Evolutionary conservation across 2,329 filamentous ascomycete species (phyloP).

Genomic region (Fragosphaeria purpurea): DNA sequence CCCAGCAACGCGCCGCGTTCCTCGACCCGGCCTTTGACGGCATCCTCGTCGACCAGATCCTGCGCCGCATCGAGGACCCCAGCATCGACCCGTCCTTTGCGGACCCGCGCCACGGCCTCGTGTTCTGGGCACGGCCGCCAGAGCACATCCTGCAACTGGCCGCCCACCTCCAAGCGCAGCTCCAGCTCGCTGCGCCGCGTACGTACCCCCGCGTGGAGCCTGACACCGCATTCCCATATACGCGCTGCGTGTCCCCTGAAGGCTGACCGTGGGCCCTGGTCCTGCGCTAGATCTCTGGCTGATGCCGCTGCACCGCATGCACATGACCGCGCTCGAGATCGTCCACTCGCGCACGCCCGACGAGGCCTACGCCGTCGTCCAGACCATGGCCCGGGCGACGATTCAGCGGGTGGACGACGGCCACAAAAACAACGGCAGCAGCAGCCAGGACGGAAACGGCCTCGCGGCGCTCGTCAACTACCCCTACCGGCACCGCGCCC

Average conservation of each 20-base stretch:
- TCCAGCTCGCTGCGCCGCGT: slow-evolving; percentile 60
- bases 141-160: slow-evolving; percentile 59
- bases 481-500: slow-evolving; percentile 52
- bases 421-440: not conserved
- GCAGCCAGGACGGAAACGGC: slow-evolving; percentile 21
- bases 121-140: slow-evolving; percentile 81
- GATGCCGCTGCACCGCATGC: slow-evolving; percentile 68
- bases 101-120: slow-evolving; percentile 72
- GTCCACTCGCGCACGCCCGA: slow-evolving; percentile 64
- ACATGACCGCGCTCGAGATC: slow-evolving; percentile 78
- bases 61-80: slow-evolving; percentile 58
- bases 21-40: slow-evolving; percentile 57
- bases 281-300: slow-evolving; percentile 57
- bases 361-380: slow-evolving; percentile 56
- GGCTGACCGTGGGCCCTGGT: too few species aligned
- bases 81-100: slow-evolving; percentile 56
- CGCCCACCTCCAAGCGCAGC: slow-evolving; percentile 54
- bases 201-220: slow-evolving; percentile 21
- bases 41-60: slow-evolving; percentile 65
- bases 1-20: slow-evolving; percentile 64
- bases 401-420: not conserved
- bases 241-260: too few species aligned
- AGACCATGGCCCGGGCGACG: slow-evolving; percentile 30
- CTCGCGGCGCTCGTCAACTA: slow-evolving; percentile 53
- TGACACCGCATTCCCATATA: too few species aligned